Evolutionary conservation across 352 stramenopile genomes (phyloP), one percentile per base, ranked within the genome.

Genomic region (Phytophthora fragariaefolia): DNA sequence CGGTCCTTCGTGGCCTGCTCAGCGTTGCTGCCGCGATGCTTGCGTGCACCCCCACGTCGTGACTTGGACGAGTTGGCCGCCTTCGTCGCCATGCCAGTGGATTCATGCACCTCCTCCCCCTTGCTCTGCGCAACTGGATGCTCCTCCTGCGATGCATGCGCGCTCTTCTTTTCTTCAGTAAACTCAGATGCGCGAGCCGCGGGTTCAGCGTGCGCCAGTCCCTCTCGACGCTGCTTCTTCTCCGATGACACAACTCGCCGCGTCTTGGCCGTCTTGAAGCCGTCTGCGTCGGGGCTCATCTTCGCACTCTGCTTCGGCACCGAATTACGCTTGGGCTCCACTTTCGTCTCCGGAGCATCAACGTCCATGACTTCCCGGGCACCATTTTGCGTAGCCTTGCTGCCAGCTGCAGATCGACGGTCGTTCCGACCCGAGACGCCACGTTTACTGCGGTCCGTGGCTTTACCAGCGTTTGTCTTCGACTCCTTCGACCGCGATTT

Each of bases 251-350:
- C 51, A 6, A 56, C 36, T 17, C 66, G 73, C 12, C 66, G 65
- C 12, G 69, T 66, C 55, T 74, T 74, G 62, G 68, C 62, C 4
- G 73, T 76, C 62, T 74, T 50, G 43, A 76, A 76, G 3, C 50
- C 65, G 13, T 52, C 42, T 12, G 62, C 38, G 43, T 69, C 38
- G 3, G n/a, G 20, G 17, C 17, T 51, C 17, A 58, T 40, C 13
- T 66, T 57, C 12, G 55, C 56, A 54, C 62, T 55, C 50, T 52
- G 26, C 36, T 64, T 69, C 23, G 49, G 23, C 5, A 57, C 6
- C 36, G 26, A 20, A 23, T 17, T 13, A 52, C 24, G 48, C 6
- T 24, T 48, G 6, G 20, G 23, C 12, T 62, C 40, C 24, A 43
- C 58, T 18, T 76, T 64, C 32, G 46, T 28, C 24, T 46, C 22